phyloP scores from a whole-genome alignment of 108 stramenopile genomes.

The Skeletonema grethae region DNA sequence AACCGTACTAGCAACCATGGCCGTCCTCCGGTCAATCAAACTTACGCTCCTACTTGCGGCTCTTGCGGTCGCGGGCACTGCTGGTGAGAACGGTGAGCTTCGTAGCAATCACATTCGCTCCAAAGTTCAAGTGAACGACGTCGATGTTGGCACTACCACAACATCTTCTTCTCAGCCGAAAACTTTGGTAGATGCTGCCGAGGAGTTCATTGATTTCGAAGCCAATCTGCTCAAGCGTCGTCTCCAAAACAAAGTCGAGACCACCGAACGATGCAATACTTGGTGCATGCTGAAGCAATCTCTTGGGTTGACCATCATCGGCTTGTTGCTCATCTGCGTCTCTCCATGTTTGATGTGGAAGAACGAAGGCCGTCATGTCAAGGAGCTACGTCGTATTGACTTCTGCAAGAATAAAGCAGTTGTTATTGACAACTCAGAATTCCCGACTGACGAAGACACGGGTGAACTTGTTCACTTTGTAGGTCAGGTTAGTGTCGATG shows the following conservation, averaged over 20 bases:
- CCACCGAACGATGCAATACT: slow-evolving; percentile 27
- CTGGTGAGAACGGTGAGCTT: background rate
- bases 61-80: background rate
- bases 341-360: slow-evolving; percentile 56
- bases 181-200: background rate
- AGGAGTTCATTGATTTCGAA: slow-evolving; percentile 3
- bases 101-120: background rate
- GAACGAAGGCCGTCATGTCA: slow-evolving; percentile 60
- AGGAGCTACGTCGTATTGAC: slow-evolving; percentile 45
- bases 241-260: background rate
- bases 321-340: slow-evolving; percentile 47
- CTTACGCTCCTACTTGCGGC: background rate
- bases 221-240: background rate
- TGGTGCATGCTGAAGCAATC: slow-evolving; percentile 50
- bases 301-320: slow-evolving; percentile 49
- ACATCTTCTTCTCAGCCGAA: background rate
- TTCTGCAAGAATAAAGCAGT: slow-evolving; percentile 62
- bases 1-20: slow-evolving; percentile 1
- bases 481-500: slow-evolving; percentile 55
- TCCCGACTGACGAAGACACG: slow-evolving; percentile 38
- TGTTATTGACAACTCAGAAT: slow-evolving; percentile 36
- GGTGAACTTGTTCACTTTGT: slow-evolving; percentile 54
- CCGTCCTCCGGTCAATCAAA: background rate
- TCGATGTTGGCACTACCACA: background rate
- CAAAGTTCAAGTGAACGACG: background rate